Percentiles rank a stretch among this genome's conserved stretches.
Conservation (phyloP, 2,329 filamentous ascomycete species). For the Geosmithia morbida region DNA sequence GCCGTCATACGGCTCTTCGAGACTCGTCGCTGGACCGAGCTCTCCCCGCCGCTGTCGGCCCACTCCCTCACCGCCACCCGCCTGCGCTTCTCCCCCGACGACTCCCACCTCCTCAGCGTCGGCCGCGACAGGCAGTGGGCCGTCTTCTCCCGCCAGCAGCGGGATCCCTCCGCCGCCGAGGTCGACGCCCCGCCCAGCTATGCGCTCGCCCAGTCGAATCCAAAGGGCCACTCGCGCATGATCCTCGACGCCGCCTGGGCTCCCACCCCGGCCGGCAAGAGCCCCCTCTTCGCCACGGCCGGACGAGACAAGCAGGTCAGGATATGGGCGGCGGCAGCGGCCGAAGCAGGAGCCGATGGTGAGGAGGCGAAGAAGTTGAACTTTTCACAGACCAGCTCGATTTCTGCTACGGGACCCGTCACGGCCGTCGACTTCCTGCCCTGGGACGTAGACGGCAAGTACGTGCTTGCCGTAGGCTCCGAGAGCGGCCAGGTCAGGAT, state of each 20-base stretch:
- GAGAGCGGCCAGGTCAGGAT: constrained; percentile 36
- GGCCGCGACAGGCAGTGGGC: constrained; percentile 88
- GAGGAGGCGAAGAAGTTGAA: constrained; percentile 15
- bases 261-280: constrained; percentile 26
- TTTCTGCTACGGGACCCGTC: constrained; percentile 44
- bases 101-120: constrained; percentile 67
- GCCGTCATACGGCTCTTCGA: constrained; percentile 89
- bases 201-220: constrained; percentile 46
- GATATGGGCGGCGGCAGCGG: constrained; percentile 37
- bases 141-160: constrained; percentile 41
- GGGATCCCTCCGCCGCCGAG: constrained; percentile 6
- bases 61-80: constrained; percentile 79
- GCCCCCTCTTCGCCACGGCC: constrained; percentile 62
- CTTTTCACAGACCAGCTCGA: constrained; percentile 37
- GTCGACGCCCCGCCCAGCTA: constrained; percentile 29
- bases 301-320: constrained; percentile 79
- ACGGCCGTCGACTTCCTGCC: constrained; percentile 57
- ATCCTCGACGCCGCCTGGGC: constrained; percentile 83
- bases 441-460: constrained; percentile 12
- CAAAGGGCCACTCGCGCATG: constrained; percentile 85
- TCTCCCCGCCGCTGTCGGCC: constrained; percentile 67
- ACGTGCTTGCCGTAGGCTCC: constrained; percentile 40
- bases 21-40: constrained; percentile 73
- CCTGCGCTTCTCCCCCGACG: constrained; percentile 65
- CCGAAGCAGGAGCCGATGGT: constrained; percentile 3